Base-by-base conservation (phyloP, 1,284 basidiomycete genomes). In the Phlebopus sp. region DNA sequence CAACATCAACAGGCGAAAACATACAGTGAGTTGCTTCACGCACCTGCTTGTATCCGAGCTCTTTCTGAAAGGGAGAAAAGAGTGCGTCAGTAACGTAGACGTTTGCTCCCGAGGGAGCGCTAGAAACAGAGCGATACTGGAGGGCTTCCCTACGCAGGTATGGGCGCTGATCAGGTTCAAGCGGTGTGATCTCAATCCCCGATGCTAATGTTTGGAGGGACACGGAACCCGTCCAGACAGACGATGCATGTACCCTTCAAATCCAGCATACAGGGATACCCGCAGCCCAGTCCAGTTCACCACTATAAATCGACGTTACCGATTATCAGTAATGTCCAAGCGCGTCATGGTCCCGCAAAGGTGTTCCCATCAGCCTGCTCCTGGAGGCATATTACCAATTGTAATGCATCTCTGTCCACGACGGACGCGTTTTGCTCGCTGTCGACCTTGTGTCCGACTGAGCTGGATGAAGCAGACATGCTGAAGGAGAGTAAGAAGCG, bases 131-230 rank as follows among this genome's bases (percentile, higher is more conserved):
- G 78, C 72, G 77, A 86, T 79, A 79, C 76, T 76, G 79, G 75
- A 44, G 77, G 86, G 84, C 86, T 90, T 90, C 89, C 89, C 89
- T 91, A 88, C 89, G 90, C 90, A 90, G 87, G 88, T 90, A 77
- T 91, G 80, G 89, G 82, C 86, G 79, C 89, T 90, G 86, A 79
- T 89, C 90, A 92, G 87, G 90, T 92, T 90, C 87, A 71, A 81
- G 84, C 90, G 90, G 90, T 92, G 81, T 91, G 54, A 86, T 92
- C 90, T 92, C 90, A 92, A 91, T 72, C 86, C 78, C 69, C 68
- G 70, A 58, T 54, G 58, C 57, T 11, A 9, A 53, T 57, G 57
- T 58, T 53, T 53, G 52, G 54, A 65, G 53, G 27, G 49, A 46
- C 50, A 58, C 47, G 37, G 36, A 40, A 35, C 31, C 18, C 46